Conservation (phyloP, 805 yeast species). For the Starmera dryadoides region DNA sequence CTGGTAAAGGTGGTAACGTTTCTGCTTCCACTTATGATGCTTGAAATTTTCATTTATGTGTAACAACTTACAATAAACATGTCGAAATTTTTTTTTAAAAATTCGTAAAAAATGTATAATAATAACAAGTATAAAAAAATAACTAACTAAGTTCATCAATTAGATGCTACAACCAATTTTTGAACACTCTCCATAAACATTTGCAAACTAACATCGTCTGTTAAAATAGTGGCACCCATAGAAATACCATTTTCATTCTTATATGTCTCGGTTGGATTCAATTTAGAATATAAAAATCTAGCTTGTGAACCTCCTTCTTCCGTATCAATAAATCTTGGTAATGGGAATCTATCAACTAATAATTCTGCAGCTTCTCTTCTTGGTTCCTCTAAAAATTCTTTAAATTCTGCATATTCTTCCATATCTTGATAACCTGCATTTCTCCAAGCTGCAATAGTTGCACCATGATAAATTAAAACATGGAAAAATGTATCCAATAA, state of each 20-base stretch:
- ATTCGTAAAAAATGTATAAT: too few relatives aligned
- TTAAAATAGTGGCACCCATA: constrained; percentile 36
- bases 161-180: constrained; percentile 14
- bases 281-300: constrained; percentile 59
- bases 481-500: constrained; percentile 66
- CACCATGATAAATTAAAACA: constrained; percentile 60
- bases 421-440: constrained; percentile 54
- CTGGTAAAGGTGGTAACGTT: constrained; percentile 97
- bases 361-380: constrained; percentile 59
- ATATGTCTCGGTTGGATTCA: constrained; percentile 60
- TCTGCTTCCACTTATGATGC: constrained; percentile 94
- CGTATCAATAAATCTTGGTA: constrained; percentile 66
- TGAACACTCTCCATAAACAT: constrained; percentile 43
- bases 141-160: neutral
- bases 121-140: neutral
- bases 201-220: constrained; percentile 56
- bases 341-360: constrained; percentile 59
- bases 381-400: constrained; percentile 53
- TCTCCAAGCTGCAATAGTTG: constrained; percentile 60
- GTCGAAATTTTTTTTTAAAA: too few relatives aligned
- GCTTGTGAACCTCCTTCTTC: constrained; percentile 77
- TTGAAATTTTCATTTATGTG: constrained; percentile 31
- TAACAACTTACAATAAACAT: too few relatives aligned
- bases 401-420: constrained; percentile 53
- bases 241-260: constrained; percentile 28